Conservation (phyloP, 768 basidiomycete species). For the Daedaleopsis nitida region DNA sequence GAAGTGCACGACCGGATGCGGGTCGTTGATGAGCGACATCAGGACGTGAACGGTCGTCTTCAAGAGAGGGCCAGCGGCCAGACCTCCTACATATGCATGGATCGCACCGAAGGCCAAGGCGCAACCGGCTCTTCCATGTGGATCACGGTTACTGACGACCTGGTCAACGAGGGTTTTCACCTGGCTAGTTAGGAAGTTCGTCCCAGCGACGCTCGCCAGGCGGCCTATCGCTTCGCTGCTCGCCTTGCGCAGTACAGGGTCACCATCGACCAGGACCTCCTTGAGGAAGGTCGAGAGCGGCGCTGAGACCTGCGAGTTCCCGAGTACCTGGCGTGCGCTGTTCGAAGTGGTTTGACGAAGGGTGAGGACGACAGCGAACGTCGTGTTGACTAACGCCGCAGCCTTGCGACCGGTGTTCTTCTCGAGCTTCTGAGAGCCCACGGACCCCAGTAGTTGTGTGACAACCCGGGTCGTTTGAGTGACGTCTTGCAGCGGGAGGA, state of each 20-base stretch:
- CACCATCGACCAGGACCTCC: conserved; percentile 83
- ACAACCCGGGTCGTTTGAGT: conserved; percentile 55
- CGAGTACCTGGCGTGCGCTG: conserved; percentile 62
- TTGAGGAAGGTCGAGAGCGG: conserved; percentile 74
- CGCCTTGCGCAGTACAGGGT: conserved; percentile 70
- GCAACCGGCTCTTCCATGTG: conserved; percentile 90
- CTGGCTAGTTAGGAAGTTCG: conserved; percentile 80
- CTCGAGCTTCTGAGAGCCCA: conserved; percentile 78
- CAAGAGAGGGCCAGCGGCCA: conserved; percentile 91
- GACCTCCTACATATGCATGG: conserved; percentile 87
- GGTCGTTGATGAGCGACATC: conserved; percentile 93
- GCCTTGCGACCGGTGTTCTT: conserved; percentile 85
- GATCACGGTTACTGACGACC: conserved; percentile 93
- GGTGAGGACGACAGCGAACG: conserved; percentile 71
- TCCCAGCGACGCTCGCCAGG: conserved; percentile 80
- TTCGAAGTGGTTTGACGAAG: conserved; percentile 57
- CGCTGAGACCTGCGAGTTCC: conserved; percentile 60
- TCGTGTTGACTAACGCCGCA: conserved; percentile 80
- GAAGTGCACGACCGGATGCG: conserved; percentile 95
- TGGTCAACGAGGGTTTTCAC: conserved; percentile 91
- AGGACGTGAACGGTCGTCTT: conserved; percentile 96
- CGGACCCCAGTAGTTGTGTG: conserved; percentile 61
- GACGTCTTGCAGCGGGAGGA: conserved; percentile 80
- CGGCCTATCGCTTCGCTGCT: conserved; percentile 90
- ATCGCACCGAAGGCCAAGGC: conserved; percentile 91